Base-by-base conservation (phyloP, 495 filamentous ascomycete genomes). In the Aspergillus hancockii region DNA sequence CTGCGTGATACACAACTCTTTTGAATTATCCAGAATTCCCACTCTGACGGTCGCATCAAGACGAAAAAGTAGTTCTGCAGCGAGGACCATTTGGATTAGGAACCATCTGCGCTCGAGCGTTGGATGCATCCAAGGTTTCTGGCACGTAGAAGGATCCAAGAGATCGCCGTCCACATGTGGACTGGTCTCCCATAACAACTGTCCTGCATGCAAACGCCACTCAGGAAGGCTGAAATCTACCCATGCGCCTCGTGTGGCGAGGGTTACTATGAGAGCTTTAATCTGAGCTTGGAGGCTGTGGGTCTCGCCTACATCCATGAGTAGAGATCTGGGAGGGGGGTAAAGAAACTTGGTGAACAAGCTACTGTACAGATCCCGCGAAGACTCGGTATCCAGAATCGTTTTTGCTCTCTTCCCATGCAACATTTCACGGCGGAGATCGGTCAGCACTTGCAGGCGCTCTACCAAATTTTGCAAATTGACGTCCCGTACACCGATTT, bases 191-290 rank as follows among this genome's bases (percentile, higher is more conserved):
- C 90, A 96, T 18, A 96, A 75, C 58, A 94, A 71, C 65, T 94
- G 90, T n/a, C 91, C 91, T 1, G 89, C 81, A 12, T 87, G 77
- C 28, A 93, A 84, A 19, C 91, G 81, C 90, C 90, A 93, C 66
- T 92, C 90, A 0, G 90, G 83, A 23, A 87, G 74, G 43, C 87
- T 88, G 63, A 96, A 92, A 66, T 96, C 85, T 16, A 88, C 76
- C 91, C 91, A 96, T 16, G 81, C 73, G 8, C 80, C 81, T 1
- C 67, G 75, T 3, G 77, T 70, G 2, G 71, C 69, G 16, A 85
- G 63, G 3, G 79, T 77, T 9, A 71, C 71, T 14, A 77, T 69
- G 23, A 85, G 52, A 4, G 76, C 78, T 52, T 78, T 77, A 46
- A 84, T 83, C 59, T 85, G 81, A 0, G 75, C 75, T 58, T 81